phyloP scores from a whole-genome alignment of 768 basidiomycete species.

The Cystobasidium onofrii region DNA sequence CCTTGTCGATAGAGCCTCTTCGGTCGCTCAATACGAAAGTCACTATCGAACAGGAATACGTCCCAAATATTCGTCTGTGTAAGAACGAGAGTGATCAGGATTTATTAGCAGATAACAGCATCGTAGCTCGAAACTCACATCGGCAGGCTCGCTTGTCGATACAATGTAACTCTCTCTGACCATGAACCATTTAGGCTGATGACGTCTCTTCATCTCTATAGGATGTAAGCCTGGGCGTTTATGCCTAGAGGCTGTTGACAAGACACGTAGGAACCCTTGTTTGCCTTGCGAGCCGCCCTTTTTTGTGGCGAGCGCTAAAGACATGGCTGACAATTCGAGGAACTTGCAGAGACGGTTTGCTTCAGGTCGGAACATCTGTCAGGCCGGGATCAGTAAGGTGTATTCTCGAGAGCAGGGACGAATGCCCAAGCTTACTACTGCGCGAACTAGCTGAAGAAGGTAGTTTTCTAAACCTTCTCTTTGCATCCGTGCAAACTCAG shows the following conservation, averaged over 20 bases:
- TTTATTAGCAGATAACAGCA: too few species aligned
- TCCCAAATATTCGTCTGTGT: constrained; percentile 74
- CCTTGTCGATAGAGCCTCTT: constrained; percentile 80
- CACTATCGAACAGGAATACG: constrained; percentile 80
- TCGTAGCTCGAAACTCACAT: constrained; percentile 57
- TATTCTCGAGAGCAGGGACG: too few species aligned
- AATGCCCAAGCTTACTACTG: constrained; percentile 82
- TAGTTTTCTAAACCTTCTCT: constrained; percentile 79
- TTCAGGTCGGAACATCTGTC: constrained; percentile 94
- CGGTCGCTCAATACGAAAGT: constrained; percentile 84
- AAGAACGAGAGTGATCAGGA: background rate
- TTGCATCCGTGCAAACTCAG: constrained; percentile 73
- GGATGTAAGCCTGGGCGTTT: constrained; percentile 50
- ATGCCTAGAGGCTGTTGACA: constrained; percentile 56
- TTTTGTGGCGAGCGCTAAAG: constrained; percentile 61
- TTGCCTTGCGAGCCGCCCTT: constrained; percentile 75
- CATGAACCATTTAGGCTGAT: constrained; percentile 76
- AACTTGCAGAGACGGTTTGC: constrained; percentile 82
- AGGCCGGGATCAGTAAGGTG: too few species aligned
- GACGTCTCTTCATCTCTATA: constrained; percentile 47
- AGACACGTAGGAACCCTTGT: constrained; percentile 66
- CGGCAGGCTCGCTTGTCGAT: constrained; percentile 73
- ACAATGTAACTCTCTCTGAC: constrained; percentile 87
- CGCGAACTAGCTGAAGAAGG: constrained; percentile 73
- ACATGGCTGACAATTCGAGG: constrained; percentile 83